Base-by-base conservation (phyloP, 2,329 filamentous ascomycete species). In the Phaeophleospora eucalypticola region DNA sequence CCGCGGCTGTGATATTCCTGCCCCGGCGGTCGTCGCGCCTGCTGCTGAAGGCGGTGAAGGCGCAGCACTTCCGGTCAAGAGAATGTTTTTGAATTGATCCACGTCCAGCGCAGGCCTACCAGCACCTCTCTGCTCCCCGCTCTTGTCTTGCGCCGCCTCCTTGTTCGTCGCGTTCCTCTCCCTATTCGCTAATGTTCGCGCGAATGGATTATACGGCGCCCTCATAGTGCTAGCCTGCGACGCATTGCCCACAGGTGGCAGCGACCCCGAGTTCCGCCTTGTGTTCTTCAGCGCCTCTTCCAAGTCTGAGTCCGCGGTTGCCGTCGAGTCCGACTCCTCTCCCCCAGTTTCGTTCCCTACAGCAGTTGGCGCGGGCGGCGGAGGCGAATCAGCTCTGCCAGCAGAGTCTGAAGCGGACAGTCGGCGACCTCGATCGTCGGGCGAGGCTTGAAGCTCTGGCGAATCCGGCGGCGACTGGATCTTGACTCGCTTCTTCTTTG, bases 31-130 rank as follows among this genome's bases (percentile, higher is more conserved):
- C 4, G 27, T 33, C 15, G 32, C 15, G 2, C 35, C 74, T 33
- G 40, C 41, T 38, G 45, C 27, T 19, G 46, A 18, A 17, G 55
- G 48, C 10, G 58, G 50, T 14, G 58, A 52, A 20, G 63, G 57
- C 12, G 51, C 44, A 34, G 78, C 65, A 58, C 81, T 78, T 12
- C 86, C 87, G 0, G 85, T 90, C 69, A 91, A 72, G 36, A 91
- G 73, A 48, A 93, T 70, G 48, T 84, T 77, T 61, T 81, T 82
- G 67, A 91, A 91, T 1, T 86, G 82, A 61, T 87, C 82, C 1
- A 90, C 86, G 61, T 91, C 84, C 58, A 90, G 2, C 75, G 73
- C 51, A 48, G 63, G 61, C 59, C 66, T 49, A 35, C 46, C 52
- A 32, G 24, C 34, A 18, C 36, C 41, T 37, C 40, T 43, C 18